phyloP scores from a whole-genome alignment of 176 grass and related monocot genomes.

The Rhynchospora breviuscula region DNA sequence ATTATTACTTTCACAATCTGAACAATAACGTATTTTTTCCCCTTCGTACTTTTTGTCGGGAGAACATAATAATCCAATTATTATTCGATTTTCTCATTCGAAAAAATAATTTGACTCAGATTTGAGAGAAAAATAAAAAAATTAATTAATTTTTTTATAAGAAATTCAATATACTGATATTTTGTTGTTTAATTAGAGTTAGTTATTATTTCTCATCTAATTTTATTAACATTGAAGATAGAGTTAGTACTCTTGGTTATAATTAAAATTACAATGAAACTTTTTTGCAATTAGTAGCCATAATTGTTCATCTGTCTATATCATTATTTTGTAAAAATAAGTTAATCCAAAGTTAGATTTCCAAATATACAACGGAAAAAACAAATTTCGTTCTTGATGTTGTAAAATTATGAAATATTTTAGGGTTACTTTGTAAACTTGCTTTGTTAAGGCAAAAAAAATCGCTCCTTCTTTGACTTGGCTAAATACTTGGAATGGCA shows the following conservation, averaged over 20 bases:
- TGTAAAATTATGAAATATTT: not conserved
- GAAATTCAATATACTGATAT: no score
- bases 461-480: not conserved
- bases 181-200: no score
- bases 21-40: not conserved
- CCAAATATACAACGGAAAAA: not conserved
- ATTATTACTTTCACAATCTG: not conserved
- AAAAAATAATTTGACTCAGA: no score
- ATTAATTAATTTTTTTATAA: not conserved
- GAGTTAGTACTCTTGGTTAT: not conserved
- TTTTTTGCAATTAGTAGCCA: not conserved
- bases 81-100: no score
- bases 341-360: not conserved
- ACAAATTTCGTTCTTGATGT: not conserved
- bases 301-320: not conserved
- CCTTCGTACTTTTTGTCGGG: not conserved
- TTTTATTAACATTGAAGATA: not conserved
- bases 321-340: not conserved
- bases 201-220: no score
- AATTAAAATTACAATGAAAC: not conserved
- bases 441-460: not conserved
- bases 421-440: not conserved
- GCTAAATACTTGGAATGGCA: not conserved
- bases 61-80: no score
- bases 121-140: no score